phyloP scores from a whole-genome alignment of 192 early-diverging fungal genomes.

The Funneliformis mosseae region DNA sequence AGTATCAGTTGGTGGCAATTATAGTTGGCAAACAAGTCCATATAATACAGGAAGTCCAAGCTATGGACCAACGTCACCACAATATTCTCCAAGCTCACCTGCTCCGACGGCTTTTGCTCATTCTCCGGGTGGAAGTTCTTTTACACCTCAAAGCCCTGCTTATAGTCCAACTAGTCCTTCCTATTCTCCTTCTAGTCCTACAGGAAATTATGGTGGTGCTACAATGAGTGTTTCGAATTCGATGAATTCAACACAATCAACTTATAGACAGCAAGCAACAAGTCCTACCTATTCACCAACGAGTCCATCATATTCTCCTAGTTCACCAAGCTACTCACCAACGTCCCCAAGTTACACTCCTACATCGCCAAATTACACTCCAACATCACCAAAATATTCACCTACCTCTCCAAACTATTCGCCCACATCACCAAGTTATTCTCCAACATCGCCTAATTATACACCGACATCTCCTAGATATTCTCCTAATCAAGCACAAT shows the following conservation, averaged over 20 bases:
- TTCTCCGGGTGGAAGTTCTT: slow-evolving; percentile 43
- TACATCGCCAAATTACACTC: slow-evolving; percentile 75
- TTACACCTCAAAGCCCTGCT: slow-evolving; percentile 49
- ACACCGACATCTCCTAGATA: slow-evolving; percentile 70
- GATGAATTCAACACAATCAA: slow-evolving; percentile 19
- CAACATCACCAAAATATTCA: slow-evolving; percentile 73
- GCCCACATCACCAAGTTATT: slow-evolving; percentile 69
- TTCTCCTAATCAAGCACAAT: slow-evolving; percentile 55
- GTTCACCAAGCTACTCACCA: slow-evolving; percentile 70
- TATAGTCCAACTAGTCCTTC: slow-evolving; percentile 80
- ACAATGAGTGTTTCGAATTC: slow-evolving; percentile 1
- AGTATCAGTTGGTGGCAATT: slow-evolving; percentile 41
- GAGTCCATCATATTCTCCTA: slow-evolving; percentile 72
- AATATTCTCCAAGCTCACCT: slow-evolving; percentile 53
- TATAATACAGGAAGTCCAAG: slow-evolving; percentile 41
- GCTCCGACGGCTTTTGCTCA: slow-evolving; percentile 45
- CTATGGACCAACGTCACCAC: slow-evolving; percentile 49
- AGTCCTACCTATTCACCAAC: slow-evolving; percentile 78
- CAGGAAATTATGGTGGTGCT: slow-evolving; percentile 55
- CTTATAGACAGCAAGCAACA: slow-evolving; percentile 49
- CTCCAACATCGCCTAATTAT: slow-evolving; percentile 66
- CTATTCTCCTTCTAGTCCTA: slow-evolving; percentile 73
- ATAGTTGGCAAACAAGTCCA: slow-evolving; percentile 56
- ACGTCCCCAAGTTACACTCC: slow-evolving; percentile 76
- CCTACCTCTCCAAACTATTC: slow-evolving; percentile 65